Evolutionary conservation across 78 protist genomes (phyloP), one percentile per base, ranked within the genome.

Genomic region (Dictyostelium intermedium): DNA sequence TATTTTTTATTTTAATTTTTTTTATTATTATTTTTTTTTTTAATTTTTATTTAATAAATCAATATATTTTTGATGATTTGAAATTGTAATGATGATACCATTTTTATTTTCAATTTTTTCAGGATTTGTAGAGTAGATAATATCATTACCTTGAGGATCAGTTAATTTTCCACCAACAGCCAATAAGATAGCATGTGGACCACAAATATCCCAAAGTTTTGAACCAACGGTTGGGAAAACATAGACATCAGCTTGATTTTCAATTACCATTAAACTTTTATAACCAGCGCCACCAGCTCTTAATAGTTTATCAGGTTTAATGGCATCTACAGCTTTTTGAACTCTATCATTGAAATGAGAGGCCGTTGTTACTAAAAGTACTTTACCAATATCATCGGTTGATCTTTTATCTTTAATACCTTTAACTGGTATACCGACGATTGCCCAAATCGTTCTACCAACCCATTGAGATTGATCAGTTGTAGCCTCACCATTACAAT

Each of bases 271-370:
- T 8, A 94, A 50, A 8, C 77, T 37, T 77, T 94, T 94, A 82
- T 79, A 86, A 20, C 96, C 96, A 9, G 96, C 96, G 14, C 96
- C 96, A 80, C 96, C 96, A 13, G 92, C 78, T 37, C 86, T 70
- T 37, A 94, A 27, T 6, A 94, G 72, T 16, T 70, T 63, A 66
- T 92, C 96, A 0, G 96, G 93, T 16, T 72, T 47, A 6, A 92
- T 80, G 5, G 61, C 72, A 20, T 83, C 25, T 1, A 82, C 61
- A 4, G 96, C 84, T 18, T 61, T 27, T 30, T 92, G 85, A 20
- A 92, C 69, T 16, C 47, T 11, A 37, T 50, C 80, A 34, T 41
- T 70, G 43, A 53, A 80, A 45, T 92, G 96, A 16, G 92, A 84
- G 0, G 91, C 85, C 0, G 96, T 78, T 0, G 96, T 92, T 1